phyloP scores from a whole-genome alignment of 345 rosid species.

The Arabis hirsuta region DNA sequence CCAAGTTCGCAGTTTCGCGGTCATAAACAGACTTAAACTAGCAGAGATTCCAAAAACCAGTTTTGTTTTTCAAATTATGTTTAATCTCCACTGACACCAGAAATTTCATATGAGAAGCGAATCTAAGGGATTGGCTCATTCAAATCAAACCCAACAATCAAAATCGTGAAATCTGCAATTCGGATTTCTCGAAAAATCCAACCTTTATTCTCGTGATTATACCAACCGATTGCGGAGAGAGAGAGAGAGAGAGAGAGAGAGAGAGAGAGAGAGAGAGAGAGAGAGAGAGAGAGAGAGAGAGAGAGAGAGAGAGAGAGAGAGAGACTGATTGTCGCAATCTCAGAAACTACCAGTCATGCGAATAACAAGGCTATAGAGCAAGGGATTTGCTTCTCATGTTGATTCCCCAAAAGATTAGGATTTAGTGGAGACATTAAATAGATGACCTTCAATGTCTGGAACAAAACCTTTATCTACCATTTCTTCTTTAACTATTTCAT shows the following conservation, averaged over 20 bases:
- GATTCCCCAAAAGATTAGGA: slow-evolving; percentile 11
- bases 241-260: background rate
- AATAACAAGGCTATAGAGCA: slow-evolving; percentile 12
- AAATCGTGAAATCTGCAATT: slow-evolving; percentile 7
- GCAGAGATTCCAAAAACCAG: background rate
- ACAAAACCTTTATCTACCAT: slow-evolving; percentile 85
- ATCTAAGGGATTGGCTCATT: background rate
- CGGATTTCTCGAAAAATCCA: background rate
- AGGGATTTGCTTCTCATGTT: slow-evolving; percentile 4
- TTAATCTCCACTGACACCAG: background rate
- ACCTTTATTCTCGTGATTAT: background rate
- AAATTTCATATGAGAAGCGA: slow-evolving; percentile 13
- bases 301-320: background rate
- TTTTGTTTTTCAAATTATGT: background rate
- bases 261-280: background rate
- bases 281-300: too few species aligned
- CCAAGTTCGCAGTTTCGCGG: slow-evolving; percentile 4
- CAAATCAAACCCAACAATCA: slow-evolving; percentile 7
- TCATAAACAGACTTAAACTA: slow-evolving; percentile 18
- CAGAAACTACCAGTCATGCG: slow-evolving; percentile 5
- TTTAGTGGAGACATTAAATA: slow-evolving; percentile 49
- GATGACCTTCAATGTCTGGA: slow-evolving; percentile 85
- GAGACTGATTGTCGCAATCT: slow-evolving; percentile 3
- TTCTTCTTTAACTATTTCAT: slow-evolving; percentile 68
- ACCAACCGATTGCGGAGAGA: background rate